Base-by-base conservation (phyloP, 805 yeast species). In the Kluyveromyces aestuarii region DNA sequence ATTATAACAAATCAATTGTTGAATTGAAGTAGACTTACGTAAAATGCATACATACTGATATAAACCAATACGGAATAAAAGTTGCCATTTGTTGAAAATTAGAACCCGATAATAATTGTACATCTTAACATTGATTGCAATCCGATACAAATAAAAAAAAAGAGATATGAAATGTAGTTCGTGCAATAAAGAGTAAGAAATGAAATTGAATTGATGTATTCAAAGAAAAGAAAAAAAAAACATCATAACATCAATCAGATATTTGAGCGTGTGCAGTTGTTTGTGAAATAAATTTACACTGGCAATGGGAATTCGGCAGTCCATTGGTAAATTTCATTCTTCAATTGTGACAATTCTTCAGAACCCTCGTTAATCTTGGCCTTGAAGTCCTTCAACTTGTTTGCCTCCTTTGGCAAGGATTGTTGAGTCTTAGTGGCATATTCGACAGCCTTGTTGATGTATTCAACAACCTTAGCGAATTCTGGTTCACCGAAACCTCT, bases 381-480 rank as follows among this genome's bases (percentile, higher is more conserved):
- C 78, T 91, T 93, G 81, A 89, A 93, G 71, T 93, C 98, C 78
- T 88, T 91, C 68, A 93, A 82, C 74, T 82, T 89, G 79, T 90
- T 90, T 52, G 96, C 96, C 54, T 87, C 96, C 72, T 79, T 79
- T 65, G 98, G 97, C 64, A 91, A 79, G 55, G 76, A 72, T 50
- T 75, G 71, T 76, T 93, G 98, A 56, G 84, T 75, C 56, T 78
- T 75, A 67, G 77, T 77, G 50, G 97, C 89, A 64, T 81, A 80
- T 59, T 74, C 65, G 53, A 89, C 91, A 41, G 95, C 88, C 60
- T 70, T 72, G 74, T 84, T 89, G 69, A 87, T 86, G 77, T 81
- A 90, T 55, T 75, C 72, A 47, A 82, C 96, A 60, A 91, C 85
- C 63, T 77, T 80, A 60, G 70, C 77, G 70, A 91, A 93, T 66